Evolutionary conservation across 441 rosid species (phyloP), one percentile per base, ranked within the genome.

Genomic region (Erodium trifolium): DNA sequence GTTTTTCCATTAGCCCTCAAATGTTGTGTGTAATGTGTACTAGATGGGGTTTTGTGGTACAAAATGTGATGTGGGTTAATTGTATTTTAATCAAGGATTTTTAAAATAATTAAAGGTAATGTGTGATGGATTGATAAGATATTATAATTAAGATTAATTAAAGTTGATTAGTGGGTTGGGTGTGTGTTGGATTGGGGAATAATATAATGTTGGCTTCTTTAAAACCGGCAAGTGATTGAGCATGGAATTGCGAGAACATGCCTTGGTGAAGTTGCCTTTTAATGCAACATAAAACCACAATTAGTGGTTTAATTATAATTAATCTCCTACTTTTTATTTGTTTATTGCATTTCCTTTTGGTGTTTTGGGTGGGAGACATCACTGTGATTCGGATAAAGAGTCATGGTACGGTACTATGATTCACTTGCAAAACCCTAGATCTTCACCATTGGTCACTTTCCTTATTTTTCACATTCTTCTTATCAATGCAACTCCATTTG

Each of bases 241-340:
- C 84, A 63, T 80, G 65, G 81, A 71, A 67, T 65, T 29, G 74
- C 79, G 77, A 69, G 83, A 73, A 76, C 78, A 81, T 66, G 75
- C 75, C 76, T 67, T 7, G 43, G 60, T 35, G 23, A 17, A 49
- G 55, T 53, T 39, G 65, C 74, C 51, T 66, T 55, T 34, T 71
- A 71, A 55, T 64, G 69, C 23, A 41, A 9, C 23, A 31, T n/a
- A 45, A 23, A 34, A 34, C 37, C 37, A 34, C 37, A 34, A 34
- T 34, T 34, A 34, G 27, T 23, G 27, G 27, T 23, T 23, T 23
- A 23, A 23, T 23, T 23, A 23, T 23, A 23, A 23, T 23, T 23
- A 23, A 23, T 12, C 55, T 12, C 45, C 4, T 17, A 9, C 27
- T 17, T 67, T 64, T 43, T 12, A 4, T 8, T 41, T 67, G 14